A percentile compares a stretch with the other conserved stretches of the same genome.
These are phyloP conservation scores for Beta macrorhiza DNA, from an alignment of 179 eudicot species.

Conservation along the genomic window DNA sequence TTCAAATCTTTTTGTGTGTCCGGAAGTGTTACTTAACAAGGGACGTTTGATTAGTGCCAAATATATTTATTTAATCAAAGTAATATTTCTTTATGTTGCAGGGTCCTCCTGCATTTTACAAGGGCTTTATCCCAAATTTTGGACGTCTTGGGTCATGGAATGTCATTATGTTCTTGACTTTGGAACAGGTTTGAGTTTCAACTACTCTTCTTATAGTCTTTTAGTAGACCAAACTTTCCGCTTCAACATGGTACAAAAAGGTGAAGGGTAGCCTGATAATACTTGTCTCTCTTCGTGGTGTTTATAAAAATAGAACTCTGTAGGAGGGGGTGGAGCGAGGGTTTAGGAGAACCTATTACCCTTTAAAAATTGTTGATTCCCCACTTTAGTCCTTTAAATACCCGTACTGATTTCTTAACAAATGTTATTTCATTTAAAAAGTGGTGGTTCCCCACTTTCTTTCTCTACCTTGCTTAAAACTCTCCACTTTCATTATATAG, in stretches of 20 bases:
- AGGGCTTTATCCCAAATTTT: slow-evolving; percentile 91
- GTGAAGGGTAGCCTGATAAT: neutral
- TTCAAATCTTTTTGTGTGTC: neutral
- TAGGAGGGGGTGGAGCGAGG: neutral
- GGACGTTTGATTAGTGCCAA: no score
- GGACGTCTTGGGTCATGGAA: slow-evolving; percentile 98
- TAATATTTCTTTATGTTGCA: slow-evolving; percentile 36
- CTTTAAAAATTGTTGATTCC: no score
- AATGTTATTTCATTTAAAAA: no score
- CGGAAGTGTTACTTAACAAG: no score
- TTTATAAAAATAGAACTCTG: neutral
- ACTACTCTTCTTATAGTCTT: neutral
- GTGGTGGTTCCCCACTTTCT: no score
- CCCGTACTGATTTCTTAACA: no score
- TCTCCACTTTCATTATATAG: neutral
- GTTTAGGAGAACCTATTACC: neutral
- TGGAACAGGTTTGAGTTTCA: slow-evolving; percentile 74
- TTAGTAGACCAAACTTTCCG: neutral
- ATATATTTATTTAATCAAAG: no score
- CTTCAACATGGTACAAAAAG: neutral
- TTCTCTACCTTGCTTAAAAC: no score
- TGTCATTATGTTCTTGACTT: slow-evolving; percentile 95
- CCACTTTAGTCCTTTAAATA: no score
- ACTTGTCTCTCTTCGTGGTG: neutral
- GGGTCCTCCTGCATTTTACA: slow-evolving; percentile 97